Percentiles rank a stretch among this genome's conserved stretches.
Evolutionary conservation across 768 basidiomycete genomes (phyloP).

Genomic region (Macrolepiota fuliginosa): DNA sequence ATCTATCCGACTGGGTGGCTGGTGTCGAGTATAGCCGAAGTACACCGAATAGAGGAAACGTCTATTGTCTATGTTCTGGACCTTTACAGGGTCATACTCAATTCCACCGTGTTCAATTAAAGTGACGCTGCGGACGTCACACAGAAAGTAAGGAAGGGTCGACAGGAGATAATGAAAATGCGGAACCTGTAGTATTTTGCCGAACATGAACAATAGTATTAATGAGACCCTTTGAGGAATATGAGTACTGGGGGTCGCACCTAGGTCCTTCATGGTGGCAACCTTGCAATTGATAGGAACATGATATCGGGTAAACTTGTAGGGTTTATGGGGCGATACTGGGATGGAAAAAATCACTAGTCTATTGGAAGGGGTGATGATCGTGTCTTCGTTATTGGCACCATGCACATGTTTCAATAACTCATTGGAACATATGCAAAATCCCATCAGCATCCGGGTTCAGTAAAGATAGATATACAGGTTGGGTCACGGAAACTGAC

Average conservation of each 20-base stretch:
- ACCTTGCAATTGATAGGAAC: conserved; percentile 16
- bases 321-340: no score
- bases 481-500: no score
- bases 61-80: conserved; percentile 36
- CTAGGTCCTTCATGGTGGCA: conserved; percentile 8
- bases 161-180: conserved; percentile 45
- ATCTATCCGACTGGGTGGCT: conserved; percentile 19
- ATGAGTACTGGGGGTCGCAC: neutral
- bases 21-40: conserved; percentile 30
- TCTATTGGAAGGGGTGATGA: no score
- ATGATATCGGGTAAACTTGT: neutral
- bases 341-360: no score
- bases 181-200: conserved; percentile 49
- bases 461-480: no score
- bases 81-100: conserved; percentile 28
- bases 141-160: conserved; percentile 36
- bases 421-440: no score
- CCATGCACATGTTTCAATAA: no score
- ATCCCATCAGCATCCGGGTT: no score
- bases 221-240: neutral
- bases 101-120: conserved; percentile 30
- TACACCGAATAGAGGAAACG: conserved; percentile 30
- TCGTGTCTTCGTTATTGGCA: no score
- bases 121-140: conserved; percentile 29
- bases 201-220: conserved; percentile 26